Base-by-base conservation (phyloP, 2,329 filamentous ascomycete species). In the Colletotrichum ledebouriae region DNA sequence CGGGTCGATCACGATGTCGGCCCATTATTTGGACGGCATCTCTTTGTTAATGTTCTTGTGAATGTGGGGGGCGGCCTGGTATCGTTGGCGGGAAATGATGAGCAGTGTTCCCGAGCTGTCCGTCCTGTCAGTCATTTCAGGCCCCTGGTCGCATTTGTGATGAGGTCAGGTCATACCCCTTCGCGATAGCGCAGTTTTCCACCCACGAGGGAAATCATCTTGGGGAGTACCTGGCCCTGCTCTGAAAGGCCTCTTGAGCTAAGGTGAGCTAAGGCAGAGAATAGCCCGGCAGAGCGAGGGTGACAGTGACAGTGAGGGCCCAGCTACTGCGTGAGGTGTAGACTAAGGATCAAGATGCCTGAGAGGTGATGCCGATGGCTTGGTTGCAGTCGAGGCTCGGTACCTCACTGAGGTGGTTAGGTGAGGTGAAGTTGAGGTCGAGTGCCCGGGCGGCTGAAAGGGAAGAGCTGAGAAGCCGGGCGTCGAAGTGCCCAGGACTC, bases 1-100 rank as follows among this genome's bases (percentile, higher is more conserved):
- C 65, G 52, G 65, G 60, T 59, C 60, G 65, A 65, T 64, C 65
- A 59, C 61, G 52, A 63, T 63, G 53, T 58, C 52, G 64, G 58
- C 41, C 64, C 59, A 55, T 56, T 33, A 42, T 61, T 41, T 25
- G 47, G 33, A 39, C 58, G 58, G 42, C 44, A 17, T 50, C 41
- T 56, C 55, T 52, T 20, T 41, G 46, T 20, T 11, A 39, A 57
- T 46, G 42, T 22, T 25, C 17, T 22, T 11, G 17, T 34, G 10
- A 17, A 42, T 59, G 56, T 59, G 42, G 56, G 56, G 56, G 56
- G 34, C 37, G 52, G 20, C 13, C 52, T 55, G 33, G n/a, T 39
- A 33, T 39, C 15, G 55, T 33, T 25, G 20, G 22, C 46, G 20
- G 39, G 55, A 44, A 20, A 58, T 47, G 41, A 58, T 58, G 41